Conservation (phyloP, 2,329 filamentous ascomycete genomes). For the Aureobasidium subglaciale region DNA sequence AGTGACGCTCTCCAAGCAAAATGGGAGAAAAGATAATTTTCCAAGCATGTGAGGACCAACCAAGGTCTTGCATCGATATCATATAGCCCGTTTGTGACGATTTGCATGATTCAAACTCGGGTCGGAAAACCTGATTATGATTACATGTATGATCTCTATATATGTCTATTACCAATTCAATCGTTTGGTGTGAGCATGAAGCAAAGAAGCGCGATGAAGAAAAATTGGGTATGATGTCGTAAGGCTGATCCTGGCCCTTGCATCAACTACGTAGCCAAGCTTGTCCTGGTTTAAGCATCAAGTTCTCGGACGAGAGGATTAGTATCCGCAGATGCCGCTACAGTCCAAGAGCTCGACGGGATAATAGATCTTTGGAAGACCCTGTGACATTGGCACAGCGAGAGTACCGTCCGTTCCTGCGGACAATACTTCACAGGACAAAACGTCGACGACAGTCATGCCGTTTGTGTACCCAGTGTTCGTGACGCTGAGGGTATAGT, state of each 20-base stretch:
- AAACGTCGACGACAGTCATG: slow-evolving; percentile 31
- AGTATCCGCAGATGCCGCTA: slow-evolving; percentile 20
- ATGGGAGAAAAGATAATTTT: background rate
- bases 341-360: slow-evolving; percentile 18
- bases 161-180: slow-evolving; percentile 1
- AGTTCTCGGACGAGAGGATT: background rate
- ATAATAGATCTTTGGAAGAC: slow-evolving; percentile 32
- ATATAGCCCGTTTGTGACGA: background rate
- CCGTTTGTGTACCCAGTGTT: slow-evolving; percentile 25
- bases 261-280: background rate
- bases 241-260: background rate
- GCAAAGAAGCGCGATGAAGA: background rate
- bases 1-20: background rate
- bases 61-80: background rate
- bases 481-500: slow-evolving; percentile 23
- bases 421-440: slow-evolving; percentile 29
- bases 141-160: slow-evolving; percentile 7
- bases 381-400: slow-evolving; percentile 29
- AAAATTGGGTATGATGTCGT: background rate
- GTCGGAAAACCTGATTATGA: background rate
- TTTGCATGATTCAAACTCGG: background rate
- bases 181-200: background rate
- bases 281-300: background rate
- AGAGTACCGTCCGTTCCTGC: slow-evolving; percentile 25
- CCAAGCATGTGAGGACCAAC: background rate